Evolutionary conservation across 495 filamentous ascomycete genomes (phyloP).

Genomic region (Xylaria longipes): DNA sequence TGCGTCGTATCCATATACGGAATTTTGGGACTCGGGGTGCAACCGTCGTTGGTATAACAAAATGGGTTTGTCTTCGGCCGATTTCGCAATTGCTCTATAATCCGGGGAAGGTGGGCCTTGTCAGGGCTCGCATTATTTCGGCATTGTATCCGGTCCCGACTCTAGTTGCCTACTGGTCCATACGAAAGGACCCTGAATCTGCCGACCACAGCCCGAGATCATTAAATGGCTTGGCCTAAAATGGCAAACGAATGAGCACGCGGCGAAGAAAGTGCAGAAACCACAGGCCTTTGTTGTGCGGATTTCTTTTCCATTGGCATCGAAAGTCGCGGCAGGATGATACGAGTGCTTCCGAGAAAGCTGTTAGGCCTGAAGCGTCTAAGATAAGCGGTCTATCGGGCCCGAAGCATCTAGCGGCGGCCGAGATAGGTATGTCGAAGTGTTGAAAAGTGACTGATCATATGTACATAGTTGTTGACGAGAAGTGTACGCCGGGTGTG

Average conservation of each 20-base stretch:
- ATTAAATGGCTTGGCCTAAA: neutral
- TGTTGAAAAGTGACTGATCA: slow-evolving; percentile 1
- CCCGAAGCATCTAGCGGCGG: neutral
- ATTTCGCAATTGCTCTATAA: neutral
- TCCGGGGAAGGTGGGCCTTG: slow-evolving; percentile 3
- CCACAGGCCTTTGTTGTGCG: neutral
- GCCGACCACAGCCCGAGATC: neutral
- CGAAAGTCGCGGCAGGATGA: neutral
- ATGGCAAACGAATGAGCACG: neutral
- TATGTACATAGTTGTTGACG: neutral
- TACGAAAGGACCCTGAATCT: neutral
- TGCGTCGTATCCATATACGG: neutral
- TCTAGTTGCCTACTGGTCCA: neutral
- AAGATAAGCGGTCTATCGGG: neutral
- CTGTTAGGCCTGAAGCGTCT: neutral
- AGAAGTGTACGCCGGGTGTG: neutral
- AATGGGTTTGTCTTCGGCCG: neutral
- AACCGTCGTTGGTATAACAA: neutral
- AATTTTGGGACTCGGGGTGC: neutral
- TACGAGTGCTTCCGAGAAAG: neutral
- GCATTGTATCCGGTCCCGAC: neutral
- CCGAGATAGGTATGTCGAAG: neutral
- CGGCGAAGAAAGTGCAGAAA: neutral
- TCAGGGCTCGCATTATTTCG: neutral
- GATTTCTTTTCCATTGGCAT: neutral